Evolutionary conservation across 2,329 filamentous ascomycete genomes (phyloP), one percentile per base, ranked within the genome.

Genomic region (Botrytis elliptica): DNA sequence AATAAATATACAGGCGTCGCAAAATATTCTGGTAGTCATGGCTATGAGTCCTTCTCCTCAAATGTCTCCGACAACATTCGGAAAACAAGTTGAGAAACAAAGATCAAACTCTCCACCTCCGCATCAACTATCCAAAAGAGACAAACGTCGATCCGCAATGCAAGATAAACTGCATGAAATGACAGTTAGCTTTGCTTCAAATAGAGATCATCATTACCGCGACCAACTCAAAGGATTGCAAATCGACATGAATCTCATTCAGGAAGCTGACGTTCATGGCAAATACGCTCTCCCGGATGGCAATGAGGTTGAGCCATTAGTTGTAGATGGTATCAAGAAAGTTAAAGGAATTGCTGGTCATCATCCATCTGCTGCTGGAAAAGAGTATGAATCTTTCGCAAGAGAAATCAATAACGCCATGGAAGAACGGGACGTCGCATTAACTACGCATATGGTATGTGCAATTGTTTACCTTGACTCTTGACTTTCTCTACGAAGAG

Each of bases 211-310:
- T 76, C 91, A 94, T 79, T 98, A 97, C 83, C 90, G 95, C 75
- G 93, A 96, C 77, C 94, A 98, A 83, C 88, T 98, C 3, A 92
- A 96, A 79, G 93, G 93, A 77, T 90, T 98, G n/a, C 95, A 98
- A 83, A 91, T 93, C 77, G 95, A 97, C 82, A 94, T 95, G 84
- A 93, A 89, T 74, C 87, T 97, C 64, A 93, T 97, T 77, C 91
- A 94, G 82, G 91, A 93, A 78, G 93, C 96, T 70, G 92, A 97
- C 79, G 92, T 93, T 0, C 97, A 97, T 82, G 86, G 87, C 70
- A 86, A 90, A 75, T 88, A 89, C 75, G 90, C 93, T 67, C 86
- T 97, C 65, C 91, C 85, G 4, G 85, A 87, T 76, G 83, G 85
- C 57, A 83, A 84, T 57, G 83, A 84, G 69, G 84, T 86, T 44